Evolutionary conservation across 192 early-diverging fungal genomes (phyloP).

Genomic region (Coemansia sp.): DNA sequence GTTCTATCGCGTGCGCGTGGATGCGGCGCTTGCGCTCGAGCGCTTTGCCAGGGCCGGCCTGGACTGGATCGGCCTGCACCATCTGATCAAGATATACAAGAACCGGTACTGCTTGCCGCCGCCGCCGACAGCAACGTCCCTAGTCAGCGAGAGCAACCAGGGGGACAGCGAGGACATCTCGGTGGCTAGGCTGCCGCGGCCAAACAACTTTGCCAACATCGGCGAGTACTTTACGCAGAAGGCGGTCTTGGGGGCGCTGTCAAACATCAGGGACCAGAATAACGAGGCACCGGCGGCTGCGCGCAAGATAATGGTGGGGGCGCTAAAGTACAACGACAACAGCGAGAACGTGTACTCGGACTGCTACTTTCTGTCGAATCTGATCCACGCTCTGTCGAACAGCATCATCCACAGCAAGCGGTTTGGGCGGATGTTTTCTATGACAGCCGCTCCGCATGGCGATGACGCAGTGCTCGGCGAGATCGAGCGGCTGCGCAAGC

Average conservation of each 20-base stretch:
- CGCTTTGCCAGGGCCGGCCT: conserved; percentile 58
- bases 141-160: neutral
- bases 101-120: conserved; percentile 69
- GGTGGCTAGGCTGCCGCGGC: conserved; percentile 63
- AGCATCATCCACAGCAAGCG: conserved; percentile 55
- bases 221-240: conserved; percentile 92
- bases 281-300: conserved; percentile 63
- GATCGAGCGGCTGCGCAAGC: conserved; percentile 73
- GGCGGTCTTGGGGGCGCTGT: conserved; percentile 72
- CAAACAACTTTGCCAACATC: conserved; percentile 85
- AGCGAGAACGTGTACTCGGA: conserved; percentile 84
- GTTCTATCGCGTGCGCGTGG: conserved; percentile 86
- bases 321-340: conserved; percentile 93
- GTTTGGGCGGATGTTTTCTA: conserved; percentile 14
- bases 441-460: conserved; percentile 10
- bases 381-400: conserved; percentile 73
- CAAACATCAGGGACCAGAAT: conserved; percentile 63
- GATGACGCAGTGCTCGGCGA: conserved; percentile 53
- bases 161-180: conserved; percentile 16
- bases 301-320: conserved; percentile 67
- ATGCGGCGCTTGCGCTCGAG: conserved; percentile 71
- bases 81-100: conserved; percentile 72
- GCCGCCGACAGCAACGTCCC: conserved; percentile 9
- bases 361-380: conserved; percentile 68
- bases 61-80: conserved; percentile 68